phyloP scores from a whole-genome alignment of 2,329 filamentous ascomycete species.

The Penicillium brasilianum region DNA sequence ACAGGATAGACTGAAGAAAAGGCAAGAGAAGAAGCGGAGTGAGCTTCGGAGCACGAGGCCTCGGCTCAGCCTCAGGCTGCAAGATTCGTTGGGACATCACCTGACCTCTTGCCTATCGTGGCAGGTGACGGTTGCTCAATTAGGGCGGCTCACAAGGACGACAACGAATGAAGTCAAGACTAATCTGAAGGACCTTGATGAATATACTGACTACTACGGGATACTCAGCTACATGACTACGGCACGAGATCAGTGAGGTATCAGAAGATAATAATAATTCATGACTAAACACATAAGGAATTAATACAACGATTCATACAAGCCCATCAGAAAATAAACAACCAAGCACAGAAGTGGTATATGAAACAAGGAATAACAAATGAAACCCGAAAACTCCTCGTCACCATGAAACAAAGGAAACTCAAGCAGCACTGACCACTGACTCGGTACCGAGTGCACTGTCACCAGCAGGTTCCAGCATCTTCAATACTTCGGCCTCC shows the following conservation, averaged over 20 bases:
- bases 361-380: conserved; percentile 28
- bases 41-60: conserved; percentile 21
- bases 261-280: neutral
- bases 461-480: conserved; percentile 38
- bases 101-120: conserved; percentile 23
- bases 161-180: neutral
- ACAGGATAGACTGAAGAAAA: conserved; percentile 17
- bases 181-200: neutral
- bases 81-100: conserved; percentile 27
- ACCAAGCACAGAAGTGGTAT: conserved; percentile 25
- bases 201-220: neutral
- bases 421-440: conserved; percentile 17
- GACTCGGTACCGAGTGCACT: conserved; percentile 40
- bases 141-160: neutral
- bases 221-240: neutral
- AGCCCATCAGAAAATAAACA: conserved; percentile 8
- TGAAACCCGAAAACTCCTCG: conserved; percentile 21
- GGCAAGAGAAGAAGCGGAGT: conserved; percentile 19
- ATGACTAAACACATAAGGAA: conserved; percentile 9
- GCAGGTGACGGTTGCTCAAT: conserved; percentile 14
- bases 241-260: neutral
- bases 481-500: conserved; percentile 33
- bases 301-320: conserved; percentile 27
- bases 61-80: conserved; percentile 28
- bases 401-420: conserved; percentile 11